A percentile compares a stretch with the other conserved stretches of the same genome.
Evolutionary conservation across 805 yeast genomes (phyloP).

Genomic region (Saturnispora mendoncae): DNA sequence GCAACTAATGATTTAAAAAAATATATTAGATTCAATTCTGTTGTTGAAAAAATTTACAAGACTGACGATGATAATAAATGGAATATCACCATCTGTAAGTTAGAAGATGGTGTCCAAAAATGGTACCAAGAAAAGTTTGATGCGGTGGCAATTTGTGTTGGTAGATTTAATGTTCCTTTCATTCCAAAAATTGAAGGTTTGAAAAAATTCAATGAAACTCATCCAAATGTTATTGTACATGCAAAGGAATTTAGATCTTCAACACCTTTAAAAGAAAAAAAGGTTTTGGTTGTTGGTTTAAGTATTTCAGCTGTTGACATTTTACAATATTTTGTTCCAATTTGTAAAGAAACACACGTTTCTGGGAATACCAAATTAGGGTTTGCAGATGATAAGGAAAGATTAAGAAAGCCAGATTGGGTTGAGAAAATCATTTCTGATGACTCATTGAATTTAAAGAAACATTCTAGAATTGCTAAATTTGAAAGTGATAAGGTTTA

Average conservation of each 20-base stretch:
- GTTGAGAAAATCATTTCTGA: constrained; percentile 32
- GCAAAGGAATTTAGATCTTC: constrained; percentile 25
- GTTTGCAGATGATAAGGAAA: constrained; percentile 4
- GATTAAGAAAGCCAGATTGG: constrained; percentile 27
- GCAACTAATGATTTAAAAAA: constrained; percentile 23
- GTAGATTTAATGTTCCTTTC: constrained; percentile 34
- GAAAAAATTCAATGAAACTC: constrained; percentile 23
- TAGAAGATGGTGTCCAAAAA: constrained; percentile 17
- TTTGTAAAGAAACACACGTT: constrained; percentile 14
- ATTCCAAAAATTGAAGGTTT: constrained; percentile 31
- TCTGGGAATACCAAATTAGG: constrained; percentile 2
- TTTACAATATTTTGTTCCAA: constrained; percentile 32
- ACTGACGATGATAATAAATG: constrained; percentile 24
- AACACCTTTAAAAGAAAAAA: constrained; percentile 23
- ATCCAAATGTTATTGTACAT: constrained; percentile 26
- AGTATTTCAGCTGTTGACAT: constrained; percentile 63
- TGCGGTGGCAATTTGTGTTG: constrained; percentile 34
- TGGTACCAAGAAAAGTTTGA: constrained; percentile 38
- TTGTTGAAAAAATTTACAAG: constrained; percentile 25
- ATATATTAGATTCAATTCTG: constrained; percentile 29
- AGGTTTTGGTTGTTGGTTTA: constrained; percentile 27
- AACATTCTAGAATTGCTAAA: constrained; percentile 25
- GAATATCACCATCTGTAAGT: constrained; percentile 23
- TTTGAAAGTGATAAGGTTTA: constrained; percentile 23
- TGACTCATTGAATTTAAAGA: constrained; percentile 21